Evolutionary conservation across 352 stramenopile species (phyloP).

Genomic region (Phytophthora capsici): DNA sequence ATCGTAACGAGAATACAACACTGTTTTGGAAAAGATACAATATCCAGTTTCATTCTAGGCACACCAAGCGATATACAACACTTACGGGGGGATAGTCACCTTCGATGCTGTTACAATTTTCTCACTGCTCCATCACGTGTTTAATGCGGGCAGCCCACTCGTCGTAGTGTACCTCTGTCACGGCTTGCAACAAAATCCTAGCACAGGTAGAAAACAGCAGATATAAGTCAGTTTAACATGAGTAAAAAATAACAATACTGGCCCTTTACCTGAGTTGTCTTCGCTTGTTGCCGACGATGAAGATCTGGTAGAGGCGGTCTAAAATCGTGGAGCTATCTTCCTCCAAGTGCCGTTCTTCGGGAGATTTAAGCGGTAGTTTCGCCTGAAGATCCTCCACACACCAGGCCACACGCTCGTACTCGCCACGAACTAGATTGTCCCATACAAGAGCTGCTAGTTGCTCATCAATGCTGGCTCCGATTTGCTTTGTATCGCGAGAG

Average conservation of each 20-base stretch:
- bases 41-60: conserved; percentile 8
- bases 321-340: conserved; percentile 31
- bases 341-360: conserved; percentile 26
- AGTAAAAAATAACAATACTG: too few species aligned
- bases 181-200: conserved; percentile 61
- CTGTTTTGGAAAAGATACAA: background rate
- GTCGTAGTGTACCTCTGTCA: conserved; percentile 61
- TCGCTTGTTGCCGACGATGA: conserved; percentile 52
- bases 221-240: conserved; percentile 1
- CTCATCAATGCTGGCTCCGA: conserved; percentile 61
- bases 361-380: conserved; percentile 48
- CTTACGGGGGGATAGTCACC: background rate
- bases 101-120: background rate
- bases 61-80: conserved; percentile 7
- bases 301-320: conserved; percentile 46
- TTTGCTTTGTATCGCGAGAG: conserved; percentile 3
- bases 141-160: conserved; percentile 50
- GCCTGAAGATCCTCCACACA: conserved; percentile 70
- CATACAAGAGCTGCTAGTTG: conserved; percentile 59
- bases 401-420: conserved; percentile 73
- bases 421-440: conserved; percentile 61
- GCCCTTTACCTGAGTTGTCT: conserved; percentile 44
- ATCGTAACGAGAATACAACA: conserved; percentile 1
- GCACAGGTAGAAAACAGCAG: conserved; percentile 3
- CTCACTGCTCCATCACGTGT: conserved; percentile 47